Conservation (phyloP, 2,329 filamentous ascomycete genomes). For the Parascedosporium putredinis region DNA sequence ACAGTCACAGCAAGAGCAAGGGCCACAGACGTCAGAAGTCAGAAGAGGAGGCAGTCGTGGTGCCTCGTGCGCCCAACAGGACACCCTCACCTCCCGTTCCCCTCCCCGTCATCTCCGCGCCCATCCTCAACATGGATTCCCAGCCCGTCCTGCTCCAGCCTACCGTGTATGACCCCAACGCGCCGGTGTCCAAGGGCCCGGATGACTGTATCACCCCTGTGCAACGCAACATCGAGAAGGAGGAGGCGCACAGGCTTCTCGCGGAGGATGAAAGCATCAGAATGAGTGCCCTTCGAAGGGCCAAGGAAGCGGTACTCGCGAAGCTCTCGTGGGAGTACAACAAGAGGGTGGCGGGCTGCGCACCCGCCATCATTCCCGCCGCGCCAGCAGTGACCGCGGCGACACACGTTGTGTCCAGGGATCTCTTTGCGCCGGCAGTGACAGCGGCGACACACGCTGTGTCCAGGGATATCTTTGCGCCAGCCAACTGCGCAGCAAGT, state of each 20-base stretch:
- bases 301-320: conserved; percentile 48
- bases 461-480: conserved; percentile 15
- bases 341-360: conserved; percentile 10
- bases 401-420: background rate
- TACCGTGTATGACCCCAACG: conserved; percentile 41
- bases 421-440: conserved; percentile 15
- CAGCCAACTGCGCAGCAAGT: background rate
- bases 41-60: conserved; percentile 5
- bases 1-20: conserved; percentile 10
- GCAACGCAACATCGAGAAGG: conserved; percentile 47
- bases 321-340: conserved; percentile 44
- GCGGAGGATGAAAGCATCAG: conserved; percentile 48
- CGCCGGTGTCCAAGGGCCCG: conserved; percentile 10
- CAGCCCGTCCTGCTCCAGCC: conserved; percentile 45
- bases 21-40: conserved; percentile 11
- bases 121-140: conserved; percentile 37
- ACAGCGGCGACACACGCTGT: conserved; percentile 18
- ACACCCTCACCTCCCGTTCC: conserved; percentile 17
- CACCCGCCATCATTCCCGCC: conserved; percentile 9
- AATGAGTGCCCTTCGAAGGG: conserved; percentile 43
- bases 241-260: conserved; percentile 43
- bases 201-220: conserved; percentile 43
- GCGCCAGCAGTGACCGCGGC: background rate
- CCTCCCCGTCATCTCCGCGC: conserved; percentile 33
- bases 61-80: conserved; percentile 10